phyloP scores from a whole-genome alignment of 208 protist genomes.

The Trypanosoma platydactyli region DNA sequence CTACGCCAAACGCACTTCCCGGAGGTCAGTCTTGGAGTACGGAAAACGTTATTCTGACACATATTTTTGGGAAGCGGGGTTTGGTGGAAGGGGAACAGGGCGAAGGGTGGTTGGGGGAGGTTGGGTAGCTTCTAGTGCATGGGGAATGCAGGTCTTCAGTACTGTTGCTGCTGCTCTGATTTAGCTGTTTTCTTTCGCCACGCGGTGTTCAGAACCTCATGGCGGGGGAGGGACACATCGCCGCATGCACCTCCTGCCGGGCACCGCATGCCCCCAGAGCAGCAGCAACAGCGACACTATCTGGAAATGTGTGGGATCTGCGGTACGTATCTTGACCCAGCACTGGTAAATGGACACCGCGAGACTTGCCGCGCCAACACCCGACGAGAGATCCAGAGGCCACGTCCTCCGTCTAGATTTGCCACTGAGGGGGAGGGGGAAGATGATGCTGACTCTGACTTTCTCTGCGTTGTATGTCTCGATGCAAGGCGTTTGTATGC shows the following conservation, averaged over 20 bases:
- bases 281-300: background rate
- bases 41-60: too few relatives aligned
- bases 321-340: conserved; percentile 40
- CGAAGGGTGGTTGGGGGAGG: too few relatives aligned
- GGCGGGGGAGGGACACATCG: background rate
- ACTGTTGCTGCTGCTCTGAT: conserved; percentile 29
- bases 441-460: conserved; percentile 38
- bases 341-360: conserved; percentile 58
- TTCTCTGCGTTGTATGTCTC: conserved; percentile 80
- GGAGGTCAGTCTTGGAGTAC: too few relatives aligned
- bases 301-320: conserved; percentile 43
- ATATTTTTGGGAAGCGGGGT: too few relatives aligned
- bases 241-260: background rate
- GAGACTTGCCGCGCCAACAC: conserved; percentile 53
- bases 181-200: background rate
- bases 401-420: too few relatives aligned
- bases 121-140: conserved; percentile 2
- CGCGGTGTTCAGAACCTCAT: background rate
- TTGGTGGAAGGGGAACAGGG: too few relatives aligned
- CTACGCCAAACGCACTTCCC: too few relatives aligned
- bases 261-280: background rate
- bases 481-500: conserved; percentile 51
- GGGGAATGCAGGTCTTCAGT: conserved; percentile 13
- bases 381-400: conserved; percentile 16
- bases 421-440: too few relatives aligned